Percentiles rank a stretch among this genome's conserved stretches.
phyloP scores from a whole-genome alignment of 2,329 filamentous ascomycete genomes.

The Cladophialophora carrionii region DNA sequence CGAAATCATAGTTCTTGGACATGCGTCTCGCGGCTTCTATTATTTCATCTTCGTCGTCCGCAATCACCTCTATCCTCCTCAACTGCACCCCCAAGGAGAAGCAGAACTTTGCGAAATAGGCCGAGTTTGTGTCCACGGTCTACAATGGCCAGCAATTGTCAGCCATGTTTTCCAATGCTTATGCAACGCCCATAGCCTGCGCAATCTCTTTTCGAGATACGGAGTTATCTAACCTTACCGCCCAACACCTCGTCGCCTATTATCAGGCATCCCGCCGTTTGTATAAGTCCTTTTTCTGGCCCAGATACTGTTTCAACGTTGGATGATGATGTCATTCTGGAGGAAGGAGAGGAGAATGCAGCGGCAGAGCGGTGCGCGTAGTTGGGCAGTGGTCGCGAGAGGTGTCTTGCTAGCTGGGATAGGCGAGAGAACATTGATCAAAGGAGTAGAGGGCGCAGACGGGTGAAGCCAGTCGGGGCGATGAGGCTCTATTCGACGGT shows the following conservation, averaged over 20 bases:
- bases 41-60: constrained; percentile 89
- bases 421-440: constrained; percentile 73
- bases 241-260: constrained; percentile 91
- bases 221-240: constrained; percentile 69
- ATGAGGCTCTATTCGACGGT: background rate
- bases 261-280: constrained; percentile 88
- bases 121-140: constrained; percentile 69
- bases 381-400: constrained; percentile 65
- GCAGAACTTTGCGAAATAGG: constrained; percentile 68
- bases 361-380: constrained; percentile 56
- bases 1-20: constrained; percentile 88
- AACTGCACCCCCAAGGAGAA: constrained; percentile 69
- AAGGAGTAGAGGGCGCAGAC: constrained; percentile 5
- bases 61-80: constrained; percentile 88
- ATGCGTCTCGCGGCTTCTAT: constrained; percentile 83
- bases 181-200: background rate
- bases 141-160: constrained; percentile 40
- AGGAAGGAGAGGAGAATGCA: constrained; percentile 37
- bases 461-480: background rate
- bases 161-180: constrained; percentile 1
- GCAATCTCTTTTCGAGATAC: background rate
- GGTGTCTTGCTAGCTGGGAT: constrained; percentile 72
- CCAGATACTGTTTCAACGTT: constrained; percentile 36
- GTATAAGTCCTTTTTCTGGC: constrained; percentile 63
- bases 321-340: constrained; percentile 52